Conservation (phyloP, 768 basidiomycete species). For the Nidula microcarpa region DNA sequence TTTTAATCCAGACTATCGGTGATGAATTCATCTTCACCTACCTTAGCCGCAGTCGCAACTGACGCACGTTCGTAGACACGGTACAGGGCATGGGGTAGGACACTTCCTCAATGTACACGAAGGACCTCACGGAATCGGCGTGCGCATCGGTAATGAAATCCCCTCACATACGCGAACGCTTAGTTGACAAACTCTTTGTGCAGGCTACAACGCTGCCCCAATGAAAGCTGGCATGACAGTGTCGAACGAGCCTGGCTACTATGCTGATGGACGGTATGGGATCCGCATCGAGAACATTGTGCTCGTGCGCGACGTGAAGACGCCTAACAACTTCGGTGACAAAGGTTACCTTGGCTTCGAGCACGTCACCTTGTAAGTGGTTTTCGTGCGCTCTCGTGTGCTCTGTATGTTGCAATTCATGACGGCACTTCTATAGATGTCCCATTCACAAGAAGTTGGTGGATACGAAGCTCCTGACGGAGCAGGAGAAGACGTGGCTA, state of each 20-base stretch:
- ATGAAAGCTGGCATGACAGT: constrained; percentile 87
- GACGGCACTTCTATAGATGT: constrained; percentile 42
- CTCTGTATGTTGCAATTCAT: constrained; percentile 1
- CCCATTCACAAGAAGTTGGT: constrained; percentile 88
- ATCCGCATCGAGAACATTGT: constrained; percentile 93
- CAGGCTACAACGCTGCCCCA: constrained; percentile 65
- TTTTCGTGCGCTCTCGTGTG: neutral
- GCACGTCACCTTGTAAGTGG: constrained; percentile 75
- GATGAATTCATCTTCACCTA: constrained; percentile 4
- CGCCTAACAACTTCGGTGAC: constrained; percentile 76
- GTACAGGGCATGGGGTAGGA: constrained; percentile 94
- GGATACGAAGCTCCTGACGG: constrained; percentile 56
- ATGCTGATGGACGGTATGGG: constrained; percentile 86
- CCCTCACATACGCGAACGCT: too few species aligned
- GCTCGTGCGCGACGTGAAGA: constrained; percentile 67
- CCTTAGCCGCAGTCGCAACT: neutral
- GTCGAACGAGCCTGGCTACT: constrained; percentile 93
- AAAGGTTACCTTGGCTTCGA: constrained; percentile 87
- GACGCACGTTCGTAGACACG: constrained; percentile 51
- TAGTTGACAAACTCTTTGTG: neutral
- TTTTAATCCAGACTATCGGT: constrained; percentile 52
- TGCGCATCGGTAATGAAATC: constrained; percentile 38
- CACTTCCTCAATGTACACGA: constrained; percentile 95
- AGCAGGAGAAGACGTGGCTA: constrained; percentile 74
- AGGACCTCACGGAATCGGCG: constrained; percentile 64